A percentile compares a stretch with the other conserved stretches of the same genome.
Evolutionary conservation across 1,284 basidiomycete genomes (phyloP).

Genomic region (Leccinum solheimii): DNA sequence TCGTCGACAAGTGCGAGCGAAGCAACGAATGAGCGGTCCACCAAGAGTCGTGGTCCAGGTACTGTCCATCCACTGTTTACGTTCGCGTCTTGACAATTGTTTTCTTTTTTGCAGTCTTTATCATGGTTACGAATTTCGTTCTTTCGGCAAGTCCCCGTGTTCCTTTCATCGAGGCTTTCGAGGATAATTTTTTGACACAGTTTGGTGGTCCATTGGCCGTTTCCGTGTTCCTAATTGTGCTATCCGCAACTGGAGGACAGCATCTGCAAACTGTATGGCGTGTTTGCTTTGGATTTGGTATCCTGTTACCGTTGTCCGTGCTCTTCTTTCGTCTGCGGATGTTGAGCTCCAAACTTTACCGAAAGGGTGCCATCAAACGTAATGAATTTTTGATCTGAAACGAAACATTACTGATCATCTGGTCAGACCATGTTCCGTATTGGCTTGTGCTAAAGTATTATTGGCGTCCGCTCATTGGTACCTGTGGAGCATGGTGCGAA

Average conservation of each 20-base stretch:
- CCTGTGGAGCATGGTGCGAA: conserved; percentile 65
- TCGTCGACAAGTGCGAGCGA: conserved; percentile 68
- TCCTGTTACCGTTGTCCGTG: conserved; percentile 66
- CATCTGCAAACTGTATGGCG: conserved; percentile 76
- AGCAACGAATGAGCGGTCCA: conserved; percentile 70
- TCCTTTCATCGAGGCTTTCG: not conserved
- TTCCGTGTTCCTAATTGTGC: conserved; percentile 70
- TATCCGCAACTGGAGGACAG: conserved; percentile 63
- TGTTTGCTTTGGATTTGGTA: conserved; percentile 72
- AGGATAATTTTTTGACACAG: conserved; percentile 29
- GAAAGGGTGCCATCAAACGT: conserved; percentile 66
- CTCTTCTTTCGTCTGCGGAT: conserved; percentile 74
- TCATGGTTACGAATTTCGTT: conserved; percentile 76
- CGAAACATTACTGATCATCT: conserved; percentile 9
- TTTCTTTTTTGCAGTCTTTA: conserved; percentile 47
- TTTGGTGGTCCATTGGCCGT: conserved; percentile 73
- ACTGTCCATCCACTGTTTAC: conserved; percentile 8
- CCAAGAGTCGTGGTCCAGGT: conserved; percentile 64
- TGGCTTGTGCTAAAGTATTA: conserved; percentile 62
- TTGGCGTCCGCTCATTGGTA: conserved; percentile 70
- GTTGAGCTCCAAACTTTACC: conserved; percentile 67
- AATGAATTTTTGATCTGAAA: conserved; percentile 8
- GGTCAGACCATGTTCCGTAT: conserved; percentile 60
- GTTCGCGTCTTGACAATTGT: not conserved
- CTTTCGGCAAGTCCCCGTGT: conserved; percentile 42